A percentile compares a stretch with the other conserved stretches of the same genome.
Evolutionary conservation across 768 basidiomycete species (phyloP).

Genomic region (Ramaria sp.): DNA sequence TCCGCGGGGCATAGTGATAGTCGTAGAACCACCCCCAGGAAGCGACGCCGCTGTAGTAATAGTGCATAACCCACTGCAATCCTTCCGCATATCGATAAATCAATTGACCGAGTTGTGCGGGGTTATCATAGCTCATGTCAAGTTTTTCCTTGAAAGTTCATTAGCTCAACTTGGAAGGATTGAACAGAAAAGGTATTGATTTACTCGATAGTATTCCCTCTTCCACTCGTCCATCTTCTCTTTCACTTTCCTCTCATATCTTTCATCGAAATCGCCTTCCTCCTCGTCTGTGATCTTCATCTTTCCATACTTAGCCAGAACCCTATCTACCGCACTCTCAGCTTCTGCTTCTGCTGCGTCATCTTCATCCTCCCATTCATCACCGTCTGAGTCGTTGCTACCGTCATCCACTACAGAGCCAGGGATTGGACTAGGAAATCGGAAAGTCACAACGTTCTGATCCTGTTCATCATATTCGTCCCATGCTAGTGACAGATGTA

Average conservation of each 20-base stretch:
- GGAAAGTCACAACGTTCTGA: slow-evolving; percentile 60
- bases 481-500: slow-evolving; percentile 78
- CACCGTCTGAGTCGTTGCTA: slow-evolving; percentile 40
- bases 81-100: slow-evolving; percentile 83
- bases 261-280: slow-evolving; percentile 66
- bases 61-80: slow-evolving; percentile 98
- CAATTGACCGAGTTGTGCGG: slow-evolving; percentile 57
- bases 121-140: slow-evolving; percentile 63
- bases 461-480: slow-evolving; percentile 87
- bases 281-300: slow-evolving; percentile 66
- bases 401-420: slow-evolving; percentile 25
- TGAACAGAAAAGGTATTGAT: slow-evolving; percentile 10
- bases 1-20: slow-evolving; percentile 95
- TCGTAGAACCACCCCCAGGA: slow-evolving; percentile 99
- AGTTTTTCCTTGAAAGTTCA: slow-evolving; percentile 59
- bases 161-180: not conserved
- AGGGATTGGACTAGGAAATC: slow-evolving; percentile 35
- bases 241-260: slow-evolving; percentile 58
- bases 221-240: slow-evolving; percentile 95
- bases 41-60: slow-evolving; percentile 94
- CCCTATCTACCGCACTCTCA: slow-evolving; percentile 62
- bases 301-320: slow-evolving; percentile 80
- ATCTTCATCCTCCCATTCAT: slow-evolving; percentile 37
- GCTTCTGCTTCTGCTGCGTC: slow-evolving; percentile 64
- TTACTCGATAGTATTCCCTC: slow-evolving; percentile 75